Evolutionary conservation across 2,329 filamentous ascomycete species (phyloP).

Genomic region (Colletotrichum sp.): DNA sequence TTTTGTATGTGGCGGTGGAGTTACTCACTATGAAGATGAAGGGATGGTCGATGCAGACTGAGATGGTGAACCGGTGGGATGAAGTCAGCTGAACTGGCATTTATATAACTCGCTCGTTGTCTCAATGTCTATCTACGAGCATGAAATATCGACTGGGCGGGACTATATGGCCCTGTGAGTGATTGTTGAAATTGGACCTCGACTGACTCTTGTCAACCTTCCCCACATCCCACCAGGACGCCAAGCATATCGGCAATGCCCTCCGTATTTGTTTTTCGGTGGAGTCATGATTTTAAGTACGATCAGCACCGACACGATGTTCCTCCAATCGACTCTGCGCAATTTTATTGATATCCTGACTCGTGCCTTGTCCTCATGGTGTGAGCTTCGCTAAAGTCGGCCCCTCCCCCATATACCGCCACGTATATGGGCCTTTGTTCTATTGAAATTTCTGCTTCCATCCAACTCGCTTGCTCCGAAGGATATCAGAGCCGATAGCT

Average conservation of each 20-base stretch:
- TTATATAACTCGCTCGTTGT: neutral
- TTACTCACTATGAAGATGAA: neutral
- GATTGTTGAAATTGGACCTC: neutral
- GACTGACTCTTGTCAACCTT: neutral
- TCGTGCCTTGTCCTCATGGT: neutral
- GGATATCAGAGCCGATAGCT: too few species aligned
- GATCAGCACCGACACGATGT: neutral
- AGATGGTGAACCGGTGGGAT: neutral
- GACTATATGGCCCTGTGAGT: neutral
- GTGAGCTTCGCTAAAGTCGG: neutral
- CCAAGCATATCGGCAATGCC: neutral
- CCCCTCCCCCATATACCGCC: neutral
- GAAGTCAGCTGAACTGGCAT: neutral
- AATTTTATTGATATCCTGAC: accelerated
- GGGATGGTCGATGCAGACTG: neutral
- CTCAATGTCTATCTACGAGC: accelerated
- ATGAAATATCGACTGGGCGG: neutral
- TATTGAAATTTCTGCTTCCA: neutral
- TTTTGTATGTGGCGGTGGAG: accelerated
- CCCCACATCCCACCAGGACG: neutral
- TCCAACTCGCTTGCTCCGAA: too few species aligned
- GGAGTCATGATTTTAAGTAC: neutral
- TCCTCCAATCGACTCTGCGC: neutral
- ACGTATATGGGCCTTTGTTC: neutral
- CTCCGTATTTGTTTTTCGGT: neutral